Percentiles rank a stretch among this genome's conserved stretches.
Conservation (phyloP, 176 grass and related monocot genomes). For the Ensete glaucum region DNA sequence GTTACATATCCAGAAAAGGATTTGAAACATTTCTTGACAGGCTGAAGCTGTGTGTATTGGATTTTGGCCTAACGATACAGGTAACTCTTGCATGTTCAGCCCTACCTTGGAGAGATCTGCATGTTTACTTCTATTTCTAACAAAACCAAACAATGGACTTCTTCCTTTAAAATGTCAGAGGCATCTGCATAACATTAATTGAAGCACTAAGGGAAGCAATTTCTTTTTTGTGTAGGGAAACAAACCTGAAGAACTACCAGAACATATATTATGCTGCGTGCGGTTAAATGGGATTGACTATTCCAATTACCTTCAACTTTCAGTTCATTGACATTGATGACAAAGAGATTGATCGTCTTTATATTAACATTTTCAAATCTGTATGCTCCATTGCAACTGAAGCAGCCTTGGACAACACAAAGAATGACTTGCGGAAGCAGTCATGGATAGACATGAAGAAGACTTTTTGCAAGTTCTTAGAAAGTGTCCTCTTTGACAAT, state of each 20-base stretch:
- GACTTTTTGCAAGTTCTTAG: neutral
- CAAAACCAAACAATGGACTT: neutral
- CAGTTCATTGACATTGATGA: neutral
- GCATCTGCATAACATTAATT: too few relatives aligned
- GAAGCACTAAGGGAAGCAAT: neutral
- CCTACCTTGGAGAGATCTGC: neutral
- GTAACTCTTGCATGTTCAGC: neutral
- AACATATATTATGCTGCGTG: constrained; percentile 15
- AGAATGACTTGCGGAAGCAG: neutral
- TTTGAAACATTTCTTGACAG: constrained; percentile 21
- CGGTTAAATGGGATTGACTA: constrained; percentile 14
- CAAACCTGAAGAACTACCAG: constrained; percentile 17
- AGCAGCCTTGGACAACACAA: neutral
- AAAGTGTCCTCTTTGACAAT: neutral
- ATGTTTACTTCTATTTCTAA: too few relatives aligned
- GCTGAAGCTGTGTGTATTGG: constrained; percentile 11
- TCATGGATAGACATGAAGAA: neutral
- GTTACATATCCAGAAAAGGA: constrained; percentile 20
- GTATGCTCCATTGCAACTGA: neutral
- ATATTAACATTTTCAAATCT: neutral
- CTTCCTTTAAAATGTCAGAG: too few relatives aligned
- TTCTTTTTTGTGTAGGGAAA: constrained; percentile 5
- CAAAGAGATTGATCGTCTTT: neutral
- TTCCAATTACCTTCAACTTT: constrained; percentile 6
- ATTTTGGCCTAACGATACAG: constrained; percentile 20